These are phyloP conservation scores for Pseudocercospora ulei DNA, from an alignment of 2,329 filamentous ascomycete species.

Conservation along the genomic window DNA sequence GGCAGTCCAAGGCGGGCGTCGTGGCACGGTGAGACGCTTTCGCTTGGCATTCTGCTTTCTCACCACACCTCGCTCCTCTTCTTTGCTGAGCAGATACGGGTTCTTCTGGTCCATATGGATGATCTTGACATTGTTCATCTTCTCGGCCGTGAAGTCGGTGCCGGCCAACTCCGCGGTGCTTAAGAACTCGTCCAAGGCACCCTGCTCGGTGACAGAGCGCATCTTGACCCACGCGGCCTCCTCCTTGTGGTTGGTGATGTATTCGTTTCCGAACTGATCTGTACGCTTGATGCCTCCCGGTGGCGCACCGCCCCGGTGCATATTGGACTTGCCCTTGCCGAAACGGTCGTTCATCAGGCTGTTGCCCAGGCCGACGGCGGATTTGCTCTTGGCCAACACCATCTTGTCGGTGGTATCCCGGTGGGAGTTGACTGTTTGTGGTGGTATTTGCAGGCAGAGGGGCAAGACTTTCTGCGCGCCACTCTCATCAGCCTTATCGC, in stretches of 20 bases:
- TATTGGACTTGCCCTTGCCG: slow-evolving; percentile 77
- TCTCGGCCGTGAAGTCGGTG: slow-evolving; percentile 97
- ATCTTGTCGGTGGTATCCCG: slow-evolving; percentile 38
- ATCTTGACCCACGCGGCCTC: slow-evolving; percentile 98
- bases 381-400: slow-evolving; percentile 86
- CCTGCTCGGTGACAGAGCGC: slow-evolving; percentile 96
- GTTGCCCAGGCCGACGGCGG: slow-evolving; percentile 87
- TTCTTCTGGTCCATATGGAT: slow-evolving; percentile 96
- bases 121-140: slow-evolving; percentile 98
- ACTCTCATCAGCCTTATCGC: slow-evolving; percentile 13
- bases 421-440: slow-evolving; percentile 11
- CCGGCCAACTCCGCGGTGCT: slow-evolving; percentile 93
- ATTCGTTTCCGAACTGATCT: slow-evolving; percentile 44
- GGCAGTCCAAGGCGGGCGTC: slow-evolving; percentile 80
- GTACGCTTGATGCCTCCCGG: slow-evolving; percentile 49
- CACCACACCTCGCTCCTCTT: slow-evolving; percentile 68
- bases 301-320: slow-evolving; percentile 64
- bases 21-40: slow-evolving; percentile 71
- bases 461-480: slow-evolving; percentile 5
- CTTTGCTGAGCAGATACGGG: slow-evolving; percentile 75
- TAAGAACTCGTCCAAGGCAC: slow-evolving; percentile 89
- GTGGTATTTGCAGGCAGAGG: neutral
- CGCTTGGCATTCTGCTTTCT: slow-evolving; percentile 77
- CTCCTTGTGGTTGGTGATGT: slow-evolving; percentile 80
- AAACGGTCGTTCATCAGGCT: slow-evolving; percentile 98